phyloP scores from a whole-genome alignment of 441 rosid genomes.

The Pelargonium cotyledonis region DNA sequence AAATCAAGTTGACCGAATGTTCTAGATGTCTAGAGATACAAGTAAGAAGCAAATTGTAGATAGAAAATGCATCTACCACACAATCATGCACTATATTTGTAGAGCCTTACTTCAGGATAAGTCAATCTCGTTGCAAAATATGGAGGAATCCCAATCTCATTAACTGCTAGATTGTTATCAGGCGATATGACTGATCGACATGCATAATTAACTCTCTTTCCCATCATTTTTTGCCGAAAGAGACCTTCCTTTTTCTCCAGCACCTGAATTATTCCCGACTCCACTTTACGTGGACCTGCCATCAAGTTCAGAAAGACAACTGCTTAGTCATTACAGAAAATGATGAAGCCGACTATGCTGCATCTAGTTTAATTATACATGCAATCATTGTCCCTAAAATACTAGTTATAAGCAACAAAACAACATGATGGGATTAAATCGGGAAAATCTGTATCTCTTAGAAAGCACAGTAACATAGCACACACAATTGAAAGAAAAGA shows the following conservation, averaged over 20 bases:
- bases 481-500: background rate
- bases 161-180: conserved; percentile 93
- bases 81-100: conserved; percentile 10
- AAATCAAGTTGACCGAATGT: background rate
- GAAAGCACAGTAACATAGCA: background rate
- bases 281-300: conserved; percentile 58
- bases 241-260: conserved; percentile 97
- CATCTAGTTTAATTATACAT: background rate
- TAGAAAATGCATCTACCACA: background rate
- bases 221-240: conserved; percentile 99
- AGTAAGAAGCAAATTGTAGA: background rate
- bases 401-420: background rate
- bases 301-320: conserved; percentile 20
- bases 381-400: background rate
- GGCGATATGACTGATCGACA: conserved; percentile 99
- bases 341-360: background rate
- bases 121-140: conserved; percentile 81
- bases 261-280: conserved; percentile 79
- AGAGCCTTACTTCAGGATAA: conserved; percentile 81
- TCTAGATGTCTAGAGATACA: conserved; percentile 1
- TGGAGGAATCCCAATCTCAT: conserved; percentile 98
- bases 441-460: conserved; percentile 1
- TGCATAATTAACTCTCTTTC: conserved; percentile 96
- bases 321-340: conserved; percentile 17
- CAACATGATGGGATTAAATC: background rate